Conservation (phyloP, 2,329 filamentous ascomycete genomes). For the Blastomyces gilchristii region DNA sequence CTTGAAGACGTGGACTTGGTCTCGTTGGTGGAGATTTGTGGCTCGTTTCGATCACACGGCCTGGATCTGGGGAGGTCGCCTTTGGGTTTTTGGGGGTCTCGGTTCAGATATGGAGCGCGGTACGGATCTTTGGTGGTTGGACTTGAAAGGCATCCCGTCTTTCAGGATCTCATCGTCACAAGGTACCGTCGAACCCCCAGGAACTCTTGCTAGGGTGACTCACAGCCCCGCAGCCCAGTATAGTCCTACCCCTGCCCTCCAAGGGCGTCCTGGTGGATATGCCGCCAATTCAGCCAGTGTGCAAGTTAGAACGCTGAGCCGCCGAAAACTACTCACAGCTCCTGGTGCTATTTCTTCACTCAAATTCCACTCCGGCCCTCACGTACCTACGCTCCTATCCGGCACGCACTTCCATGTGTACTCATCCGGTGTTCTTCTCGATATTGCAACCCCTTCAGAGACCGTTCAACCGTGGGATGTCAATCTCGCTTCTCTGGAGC, state of each 20-base stretch:
- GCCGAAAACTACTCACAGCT: constrained; percentile 47
- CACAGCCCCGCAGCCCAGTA: constrained; percentile 29
- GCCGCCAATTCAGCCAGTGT: constrained; percentile 60
- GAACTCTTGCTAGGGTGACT: constrained; percentile 26
- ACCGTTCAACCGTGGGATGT: constrained; percentile 81
- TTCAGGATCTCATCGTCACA: constrained; percentile 61
- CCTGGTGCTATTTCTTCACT: constrained; percentile 83
- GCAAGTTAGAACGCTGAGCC: constrained; percentile 45
- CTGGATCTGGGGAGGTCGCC: constrained; percentile 81
- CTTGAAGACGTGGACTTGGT: constrained; percentile 96
- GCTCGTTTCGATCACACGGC: constrained; percentile 89
- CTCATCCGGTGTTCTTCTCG: constrained; percentile 81
- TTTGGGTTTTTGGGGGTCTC: constrained; percentile 94
- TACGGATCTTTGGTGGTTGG: constrained; percentile 94
- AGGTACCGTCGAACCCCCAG: constrained; percentile 39
- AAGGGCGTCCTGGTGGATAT: constrained; percentile 44
- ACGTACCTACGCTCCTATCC: constrained; percentile 77
- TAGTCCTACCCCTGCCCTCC: constrained; percentile 26
- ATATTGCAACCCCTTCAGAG: constrained; percentile 86
- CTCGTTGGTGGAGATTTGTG: constrained; percentile 88
- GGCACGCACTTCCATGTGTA: constrained; percentile 95
- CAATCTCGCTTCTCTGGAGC: constrained; percentile 77
- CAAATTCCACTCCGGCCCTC: constrained; percentile 77
- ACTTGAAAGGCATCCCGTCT: constrained; percentile 80
- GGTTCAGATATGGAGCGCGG: constrained; percentile 96